Conservation (phyloP, 345 rosid genomes). For the Aquilaria sinensis region DNA sequence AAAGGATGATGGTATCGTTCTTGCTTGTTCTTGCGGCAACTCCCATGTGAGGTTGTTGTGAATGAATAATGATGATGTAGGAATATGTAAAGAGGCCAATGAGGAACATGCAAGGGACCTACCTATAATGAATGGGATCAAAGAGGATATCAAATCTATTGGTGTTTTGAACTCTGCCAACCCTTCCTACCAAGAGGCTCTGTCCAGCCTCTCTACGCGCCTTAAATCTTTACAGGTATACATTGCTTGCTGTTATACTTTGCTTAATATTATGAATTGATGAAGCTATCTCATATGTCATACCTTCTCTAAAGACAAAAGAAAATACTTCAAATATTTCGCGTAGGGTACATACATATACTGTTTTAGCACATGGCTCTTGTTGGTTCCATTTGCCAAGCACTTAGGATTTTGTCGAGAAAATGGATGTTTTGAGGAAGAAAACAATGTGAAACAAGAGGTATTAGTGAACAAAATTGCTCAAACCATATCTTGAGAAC, state of each 20-base stretch:
- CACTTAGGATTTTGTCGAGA: too few relatives aligned
- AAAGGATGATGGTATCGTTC: too few relatives aligned
- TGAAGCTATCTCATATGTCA: too few relatives aligned
- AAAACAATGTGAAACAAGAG: too few relatives aligned
- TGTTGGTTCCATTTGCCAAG: too few relatives aligned
- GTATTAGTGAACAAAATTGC: too few relatives aligned
- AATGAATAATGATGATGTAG: constrained; percentile 22
- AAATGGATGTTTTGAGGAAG: too few relatives aligned
- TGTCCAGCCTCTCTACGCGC: constrained; percentile 41
- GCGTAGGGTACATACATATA: too few relatives aligned
- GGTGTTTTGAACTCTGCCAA: constrained; percentile 44
- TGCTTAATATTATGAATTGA: too few relatives aligned
- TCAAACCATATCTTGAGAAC: too few relatives aligned
- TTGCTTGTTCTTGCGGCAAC: constrained; percentile 9
- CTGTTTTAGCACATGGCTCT: neutral
- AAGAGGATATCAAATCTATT: constrained; percentile 61
- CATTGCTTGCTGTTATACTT: neutral
- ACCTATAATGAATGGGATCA: constrained; percentile 69
- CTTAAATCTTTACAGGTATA: constrained; percentile 50
- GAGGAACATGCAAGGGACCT: constrained; percentile 68
- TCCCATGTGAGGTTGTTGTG: neutral
- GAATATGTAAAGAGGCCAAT: constrained; percentile 54
- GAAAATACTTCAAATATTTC: too few relatives aligned
- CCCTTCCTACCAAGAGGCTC: constrained; percentile 39
- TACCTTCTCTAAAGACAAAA: too few relatives aligned